Evolutionary conservation across 192 early-diverging fungal species (phyloP).

Genomic region (Backusella westeae): DNA sequence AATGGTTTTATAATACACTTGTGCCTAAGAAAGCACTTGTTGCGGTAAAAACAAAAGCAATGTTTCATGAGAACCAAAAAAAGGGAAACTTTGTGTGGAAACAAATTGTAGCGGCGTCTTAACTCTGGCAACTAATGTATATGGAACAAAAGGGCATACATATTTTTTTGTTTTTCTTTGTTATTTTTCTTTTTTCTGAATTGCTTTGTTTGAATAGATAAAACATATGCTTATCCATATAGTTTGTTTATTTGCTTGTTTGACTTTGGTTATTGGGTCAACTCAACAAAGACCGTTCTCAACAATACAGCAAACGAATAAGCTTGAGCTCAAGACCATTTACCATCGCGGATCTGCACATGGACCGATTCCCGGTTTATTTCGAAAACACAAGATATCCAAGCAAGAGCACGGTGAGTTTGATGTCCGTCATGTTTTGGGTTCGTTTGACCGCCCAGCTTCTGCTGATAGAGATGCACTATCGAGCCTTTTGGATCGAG

Average conservation of each 20-base stretch:
- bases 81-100: background rate
- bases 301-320: background rate
- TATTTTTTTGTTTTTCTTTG: background rate
- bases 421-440: background rate
- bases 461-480: background rate
- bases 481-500: background rate
- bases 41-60: background rate
- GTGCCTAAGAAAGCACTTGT: background rate
- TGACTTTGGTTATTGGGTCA: background rate
- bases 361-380: constrained; percentile 30
- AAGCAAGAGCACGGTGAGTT: background rate
- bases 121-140: background rate
- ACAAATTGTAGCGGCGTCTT: constrained; percentile 1
- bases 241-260: background rate
- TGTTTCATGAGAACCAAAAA: background rate
- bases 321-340: constrained; percentile 26
- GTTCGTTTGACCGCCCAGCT: background rate
- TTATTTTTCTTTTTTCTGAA: background rate
- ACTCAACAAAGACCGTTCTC: background rate
- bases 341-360: constrained; percentile 33
- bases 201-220: background rate
- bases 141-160: background rate
- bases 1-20: background rate
- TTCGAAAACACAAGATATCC: constrained; percentile 20
- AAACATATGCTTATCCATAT: background rate